Percentiles rank a stretch among this genome's conserved stretches.
Conservation (phyloP, 2,329 filamentous ascomycete species). For the Venturia aucupariae region DNA sequence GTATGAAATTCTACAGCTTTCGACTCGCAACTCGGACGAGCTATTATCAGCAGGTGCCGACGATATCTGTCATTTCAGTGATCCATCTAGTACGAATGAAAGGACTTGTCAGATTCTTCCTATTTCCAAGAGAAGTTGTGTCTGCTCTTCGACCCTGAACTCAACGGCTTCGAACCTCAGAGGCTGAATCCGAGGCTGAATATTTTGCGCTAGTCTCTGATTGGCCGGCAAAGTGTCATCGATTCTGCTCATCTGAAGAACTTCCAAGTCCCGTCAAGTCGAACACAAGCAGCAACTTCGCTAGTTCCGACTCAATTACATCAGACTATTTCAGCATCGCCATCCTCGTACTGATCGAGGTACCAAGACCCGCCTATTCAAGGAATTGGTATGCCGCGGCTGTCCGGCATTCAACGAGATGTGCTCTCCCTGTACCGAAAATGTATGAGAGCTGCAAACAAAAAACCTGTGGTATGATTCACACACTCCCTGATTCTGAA, state of each 20-base stretch:
- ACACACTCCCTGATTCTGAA: conserved; percentile 27
- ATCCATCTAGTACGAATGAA: too few species aligned
- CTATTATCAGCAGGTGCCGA: too few species aligned
- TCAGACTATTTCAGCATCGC: background rate
- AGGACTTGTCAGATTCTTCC: too few species aligned
- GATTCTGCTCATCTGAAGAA: background rate
- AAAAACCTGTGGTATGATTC: conserved; percentile 62
- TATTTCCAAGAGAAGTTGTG: too few species aligned
- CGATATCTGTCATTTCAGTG: too few species aligned
- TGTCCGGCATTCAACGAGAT: conserved; percentile 85
- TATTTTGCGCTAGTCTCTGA: background rate
- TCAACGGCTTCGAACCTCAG: too few species aligned
- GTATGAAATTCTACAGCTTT: background rate
- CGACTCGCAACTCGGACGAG: background rate
- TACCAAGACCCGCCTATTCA: background rate
- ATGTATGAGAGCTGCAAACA: conserved; percentile 71
- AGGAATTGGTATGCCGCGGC: conserved; percentile 33
- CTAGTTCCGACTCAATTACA: background rate
- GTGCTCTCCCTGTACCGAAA: conserved; percentile 78
- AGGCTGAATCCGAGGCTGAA: background rate
- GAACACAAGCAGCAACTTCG: background rate
- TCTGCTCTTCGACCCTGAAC: too few species aligned
- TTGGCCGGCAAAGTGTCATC: background rate
- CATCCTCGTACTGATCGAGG: background rate
- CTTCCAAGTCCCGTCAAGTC: too few species aligned